Evolutionary conservation across 768 basidiomycete genomes (phyloP), one percentile per base, ranked within the genome.

Genomic region (Mrakia gelida): DNA sequence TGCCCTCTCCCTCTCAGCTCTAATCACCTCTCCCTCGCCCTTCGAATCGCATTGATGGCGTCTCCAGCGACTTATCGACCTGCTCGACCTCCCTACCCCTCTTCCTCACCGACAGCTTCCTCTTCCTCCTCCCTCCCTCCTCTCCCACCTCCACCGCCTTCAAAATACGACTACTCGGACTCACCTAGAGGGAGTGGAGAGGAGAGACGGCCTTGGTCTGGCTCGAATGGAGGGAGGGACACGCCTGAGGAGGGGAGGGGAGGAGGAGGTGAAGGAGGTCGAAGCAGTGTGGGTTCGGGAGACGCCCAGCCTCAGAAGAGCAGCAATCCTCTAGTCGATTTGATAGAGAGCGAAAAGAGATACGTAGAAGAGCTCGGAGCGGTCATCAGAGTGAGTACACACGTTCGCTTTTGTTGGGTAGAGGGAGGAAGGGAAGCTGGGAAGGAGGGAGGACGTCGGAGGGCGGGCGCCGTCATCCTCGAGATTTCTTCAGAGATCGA

Each of bases 341-440:
- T 99, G 79, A 91, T 98, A 76, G 93, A 95, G 82, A 95, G 92
- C 30, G 97, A 99, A 86, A 93, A 91, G 85, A 81, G 87, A 34
- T 99, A 96, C 86, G 95, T 98, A 18, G 94, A 96, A 62, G 88
- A 93, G 80, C 86, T 99, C 54, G 91, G 94, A 16, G 91, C 91
- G 61, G 89, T 98, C 82, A 97, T 99, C 81, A 89, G 95, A 82
- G 96, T 95, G 83, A 77, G 93, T 86, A 61, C 32, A 59, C 13
- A 49, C 23, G 23, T 30, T 54, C 62, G n/a, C 26, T 54, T 43
- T 28, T 10, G 49, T 41, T 13, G 30, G 15, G 38, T 13, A 34
- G n/a, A 54, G 38, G 30, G 26, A 26, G 9, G 63, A 21, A 21
- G 15, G 23, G n/a, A n/a, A 23, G 41, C 16, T 41, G 65, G 41